A percentile compares a stretch with the other conserved stretches of the same genome.
Conservation (phyloP, 2,329 filamentous ascomycete species). For the Diplodia mutila region DNA sequence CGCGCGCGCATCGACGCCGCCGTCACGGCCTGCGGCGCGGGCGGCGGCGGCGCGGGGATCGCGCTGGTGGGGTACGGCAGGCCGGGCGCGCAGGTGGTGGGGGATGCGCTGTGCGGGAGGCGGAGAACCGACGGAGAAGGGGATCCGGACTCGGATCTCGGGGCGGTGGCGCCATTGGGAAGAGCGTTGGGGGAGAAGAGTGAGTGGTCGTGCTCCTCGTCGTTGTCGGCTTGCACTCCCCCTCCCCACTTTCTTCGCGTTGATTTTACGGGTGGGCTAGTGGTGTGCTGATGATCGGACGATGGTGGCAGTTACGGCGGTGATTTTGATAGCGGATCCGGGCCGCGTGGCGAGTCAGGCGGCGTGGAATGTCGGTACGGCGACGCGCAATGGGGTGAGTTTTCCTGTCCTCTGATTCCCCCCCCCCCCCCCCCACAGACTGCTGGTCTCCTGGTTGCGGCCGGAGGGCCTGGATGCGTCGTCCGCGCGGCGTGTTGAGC, state of each 20-base stretch:
- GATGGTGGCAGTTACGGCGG: neutral
- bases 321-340: slow-evolving; percentile 5
- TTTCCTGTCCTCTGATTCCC: neutral
- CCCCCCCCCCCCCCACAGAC: no score
- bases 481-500: neutral
- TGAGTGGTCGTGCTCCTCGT: neutral
- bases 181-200: neutral
- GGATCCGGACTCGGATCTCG: no score
- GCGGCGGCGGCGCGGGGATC: neutral
- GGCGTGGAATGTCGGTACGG: neutral
- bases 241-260: no score
- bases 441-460: no score
- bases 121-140: no score
- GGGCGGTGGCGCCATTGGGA: no score
- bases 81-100: neutral
- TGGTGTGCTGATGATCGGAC: neutral
- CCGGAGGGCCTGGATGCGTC: neutral
- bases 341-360: neutral
- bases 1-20: neutral
- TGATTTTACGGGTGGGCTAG: neutral
- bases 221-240: neutral
- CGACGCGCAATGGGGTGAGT: neutral
- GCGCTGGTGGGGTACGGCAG: neutral
- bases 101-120: neutral
- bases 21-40: neutral